Conservation (phyloP, 805 yeast species). For the Suhomyces xylopsoci region DNA sequence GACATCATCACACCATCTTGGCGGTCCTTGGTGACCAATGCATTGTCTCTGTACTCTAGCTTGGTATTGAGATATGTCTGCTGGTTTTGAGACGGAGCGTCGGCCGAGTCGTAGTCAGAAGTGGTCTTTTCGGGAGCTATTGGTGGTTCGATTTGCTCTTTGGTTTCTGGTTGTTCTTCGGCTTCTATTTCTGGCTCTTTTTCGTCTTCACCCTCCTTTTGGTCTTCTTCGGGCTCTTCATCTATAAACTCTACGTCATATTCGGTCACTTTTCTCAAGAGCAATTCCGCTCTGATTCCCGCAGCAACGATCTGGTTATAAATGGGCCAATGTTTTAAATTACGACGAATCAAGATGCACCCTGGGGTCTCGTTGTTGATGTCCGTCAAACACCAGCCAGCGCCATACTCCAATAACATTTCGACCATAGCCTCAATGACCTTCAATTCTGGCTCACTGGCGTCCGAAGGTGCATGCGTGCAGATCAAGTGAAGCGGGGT, state of each 20-base stretch:
- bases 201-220: background rate
- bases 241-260: constrained; percentile 58
- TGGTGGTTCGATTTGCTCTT: background rate
- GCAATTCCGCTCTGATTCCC: constrained; percentile 85
- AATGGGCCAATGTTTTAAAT: constrained; percentile 33
- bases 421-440: constrained; percentile 57
- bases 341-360: constrained; percentile 62
- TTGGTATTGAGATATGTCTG: constrained; percentile 61
- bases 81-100: constrained; percentile 63
- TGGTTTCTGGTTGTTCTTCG: background rate
- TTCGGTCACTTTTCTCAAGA: constrained; percentile 69
- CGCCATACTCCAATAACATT: constrained; percentile 75
- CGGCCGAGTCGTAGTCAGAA: constrained; percentile 8
- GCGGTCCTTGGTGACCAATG: constrained; percentile 67
- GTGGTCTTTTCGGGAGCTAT: constrained; percentile 1
- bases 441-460: constrained; percentile 38
- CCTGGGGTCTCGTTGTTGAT: constrained; percentile 78
- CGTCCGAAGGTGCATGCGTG: constrained; percentile 49
- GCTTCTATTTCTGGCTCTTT: background rate
- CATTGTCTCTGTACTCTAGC: constrained; percentile 63
- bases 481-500: constrained; percentile 77
- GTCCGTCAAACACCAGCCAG: constrained; percentile 86
- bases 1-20: constrained; percentile 97
- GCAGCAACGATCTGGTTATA: constrained; percentile 66
- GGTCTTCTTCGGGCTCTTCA: constrained; percentile 9